phyloP scores from a whole-genome alignment of 2,329 filamentous ascomycete genomes.

The Apiospora pterosperma region DNA sequence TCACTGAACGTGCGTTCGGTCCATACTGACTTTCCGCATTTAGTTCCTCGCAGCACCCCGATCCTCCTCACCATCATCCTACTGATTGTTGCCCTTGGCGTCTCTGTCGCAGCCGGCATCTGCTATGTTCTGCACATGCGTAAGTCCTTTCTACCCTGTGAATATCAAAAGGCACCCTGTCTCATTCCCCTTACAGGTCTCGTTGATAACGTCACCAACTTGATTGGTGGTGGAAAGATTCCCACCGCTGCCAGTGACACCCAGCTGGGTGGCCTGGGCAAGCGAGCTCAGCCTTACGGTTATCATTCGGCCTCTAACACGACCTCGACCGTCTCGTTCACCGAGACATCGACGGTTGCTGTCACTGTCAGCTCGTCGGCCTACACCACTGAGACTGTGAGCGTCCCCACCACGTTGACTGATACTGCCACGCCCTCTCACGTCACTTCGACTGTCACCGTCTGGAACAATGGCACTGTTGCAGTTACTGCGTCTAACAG shows the following conservation, averaged over 20 bases:
- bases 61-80: neutral
- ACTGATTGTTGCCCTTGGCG: neutral
- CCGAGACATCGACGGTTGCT: neutral
- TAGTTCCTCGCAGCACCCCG: neutral
- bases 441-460: neutral
- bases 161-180: neutral
- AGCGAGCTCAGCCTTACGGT: neutral
- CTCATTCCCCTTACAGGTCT: neutral
- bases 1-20: neutral
- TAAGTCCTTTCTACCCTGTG: neutral
- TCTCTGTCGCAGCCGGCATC: neutral
- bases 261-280: neutral
- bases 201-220: neutral
- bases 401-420: neutral
- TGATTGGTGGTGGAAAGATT: neutral
- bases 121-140: conserved; percentile 5
- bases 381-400: neutral
- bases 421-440: neutral
- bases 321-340: neutral
- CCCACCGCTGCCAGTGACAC: neutral
- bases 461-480: neutral
- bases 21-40: neutral
- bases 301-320: neutral
- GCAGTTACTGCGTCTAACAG: neutral
- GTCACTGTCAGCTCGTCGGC: neutral